Evolutionary conservation across 2,329 filamentous ascomycete genomes (phyloP).

Genomic region (Botrytis fragariae): DNA sequence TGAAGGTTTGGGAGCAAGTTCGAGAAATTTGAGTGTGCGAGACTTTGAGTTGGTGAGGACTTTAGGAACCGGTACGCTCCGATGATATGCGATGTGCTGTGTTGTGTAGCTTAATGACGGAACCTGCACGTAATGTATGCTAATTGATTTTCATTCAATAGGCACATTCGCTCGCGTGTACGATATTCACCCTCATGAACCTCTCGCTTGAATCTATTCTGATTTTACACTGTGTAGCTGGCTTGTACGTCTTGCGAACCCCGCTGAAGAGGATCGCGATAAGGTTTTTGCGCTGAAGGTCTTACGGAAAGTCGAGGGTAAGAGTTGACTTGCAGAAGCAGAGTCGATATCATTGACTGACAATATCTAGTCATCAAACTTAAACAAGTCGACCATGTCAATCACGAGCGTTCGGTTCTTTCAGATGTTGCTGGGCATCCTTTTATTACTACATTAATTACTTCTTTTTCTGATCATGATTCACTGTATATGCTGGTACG

Average conservation of each 20-base stretch:
- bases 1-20: constrained; percentile 34
- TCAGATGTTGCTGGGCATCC: constrained; percentile 75
- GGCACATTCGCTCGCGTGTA: constrained; percentile 76
- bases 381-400: constrained; percentile 84
- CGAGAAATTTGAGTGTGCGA: constrained; percentile 42
- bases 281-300: constrained; percentile 82
- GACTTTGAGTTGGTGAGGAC: constrained; percentile 76
- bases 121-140: constrained; percentile 19
- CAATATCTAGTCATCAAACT: constrained; percentile 63
- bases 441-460: constrained; percentile 76
- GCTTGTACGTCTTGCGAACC: constrained; percentile 64
- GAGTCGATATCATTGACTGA: not conserved
- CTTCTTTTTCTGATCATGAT: constrained; percentile 76
- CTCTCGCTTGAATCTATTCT: constrained; percentile 13
- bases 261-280: constrained; percentile 51
- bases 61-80: constrained; percentile 63
- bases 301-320: constrained; percentile 61
- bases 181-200: constrained; percentile 13
- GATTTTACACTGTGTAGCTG: constrained; percentile 42
- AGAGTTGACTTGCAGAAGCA: constrained; percentile 5
- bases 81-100: constrained; percentile 15
- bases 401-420: constrained; percentile 77
- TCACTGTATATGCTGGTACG: constrained; percentile 73
- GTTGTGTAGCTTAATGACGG: constrained; percentile 16
- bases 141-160: constrained; percentile 38